phyloP scores from a whole-genome alignment of 1,284 basidiomycete genomes.

The Paramarasmius palmivorus region DNA sequence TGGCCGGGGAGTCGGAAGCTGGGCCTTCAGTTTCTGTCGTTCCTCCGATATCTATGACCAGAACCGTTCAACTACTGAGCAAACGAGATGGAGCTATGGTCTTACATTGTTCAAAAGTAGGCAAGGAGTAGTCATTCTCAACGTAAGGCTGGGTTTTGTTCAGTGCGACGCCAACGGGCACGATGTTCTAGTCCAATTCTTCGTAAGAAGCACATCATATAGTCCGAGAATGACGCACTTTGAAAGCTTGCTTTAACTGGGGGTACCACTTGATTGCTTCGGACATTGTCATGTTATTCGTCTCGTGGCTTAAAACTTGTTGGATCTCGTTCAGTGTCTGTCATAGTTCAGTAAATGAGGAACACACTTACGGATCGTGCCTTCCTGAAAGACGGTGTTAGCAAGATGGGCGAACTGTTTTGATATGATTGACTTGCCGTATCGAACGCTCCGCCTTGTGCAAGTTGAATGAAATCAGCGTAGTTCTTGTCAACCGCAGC shows the following conservation, averaged over 20 bases:
- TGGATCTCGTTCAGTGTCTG: slow-evolving; percentile 38
- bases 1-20: too few species aligned
- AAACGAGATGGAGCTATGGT: background rate
- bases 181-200: slow-evolving; percentile 42
- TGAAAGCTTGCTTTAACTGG: slow-evolving; percentile 39
- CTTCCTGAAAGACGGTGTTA: too few species aligned
- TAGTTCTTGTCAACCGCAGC: slow-evolving; percentile 17
- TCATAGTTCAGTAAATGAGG: background rate
- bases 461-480: slow-evolving; percentile 10
- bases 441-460: slow-evolving; percentile 16
- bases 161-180: slow-evolving; percentile 48
- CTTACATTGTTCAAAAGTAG: slow-evolving; percentile 47
- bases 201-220: background rate
- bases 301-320: slow-evolving; percentile 39
- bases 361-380: too few species aligned
- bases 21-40: too few species aligned
- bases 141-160: slow-evolving; percentile 50
- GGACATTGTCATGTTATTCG: slow-evolving; percentile 27
- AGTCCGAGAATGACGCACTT: slow-evolving; percentile 21
- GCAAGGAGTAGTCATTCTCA: slow-evolving; percentile 39
- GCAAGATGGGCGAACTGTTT: too few species aligned
- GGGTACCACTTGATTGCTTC: slow-evolving; percentile 24
- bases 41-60: too few species aligned
- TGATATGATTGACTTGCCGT: slow-evolving; percentile 2
- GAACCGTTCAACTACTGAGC: too few species aligned